Base-by-base conservation (phyloP, 176 grass and related monocot species). In the Cenchrus purpureus region DNA sequence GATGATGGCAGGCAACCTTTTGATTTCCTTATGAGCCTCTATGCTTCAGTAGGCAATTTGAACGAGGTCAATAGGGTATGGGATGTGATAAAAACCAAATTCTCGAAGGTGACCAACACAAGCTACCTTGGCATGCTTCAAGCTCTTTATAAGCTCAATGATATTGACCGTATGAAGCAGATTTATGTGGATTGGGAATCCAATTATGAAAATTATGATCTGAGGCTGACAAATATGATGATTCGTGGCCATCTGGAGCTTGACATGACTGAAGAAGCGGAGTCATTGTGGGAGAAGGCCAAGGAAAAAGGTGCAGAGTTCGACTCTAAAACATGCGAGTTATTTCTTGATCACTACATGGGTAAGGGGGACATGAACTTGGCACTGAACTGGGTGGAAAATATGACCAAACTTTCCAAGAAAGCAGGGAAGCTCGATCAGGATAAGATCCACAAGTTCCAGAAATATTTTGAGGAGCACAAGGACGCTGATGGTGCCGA, bases 121-220 rank as follows among this genome's bases (percentile, higher is more conserved):
- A 92, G 86, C 87, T 94, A 94, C 83, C 80, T 91, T 15, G 75
- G 57, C 53, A 89, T 94, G 86, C 90, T 97, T 68, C 90, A 85
- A 37, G 90, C 95, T 71, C 88, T 92, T 42, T 74, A 83, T 44
- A 95, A 92, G 83, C 85, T 97, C 22, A 84, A 92, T 74, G 88
- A 95, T 74, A 32, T 69, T 9, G 65, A 91, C 77, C 65, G 55
- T 22, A 64, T 92, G 82, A 91, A 86, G 76, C 86, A 85, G 68
- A 83, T 92, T 44, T 97, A 88, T 76, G 67, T 86, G 78, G 88
- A 95, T 31, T 97, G 95, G 95, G 88, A 94, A 69, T 89, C 84
- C 78, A 86, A 66, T 56, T 65, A 63, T 77, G 71, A 81, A 86
- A 86, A 0, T 25, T 92, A 89, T 84, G 83, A 92, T 61, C 16